These are phyloP conservation scores for Zymoseptoria pseudotritici DNA, from an alignment of 2,329 filamentous ascomycete species.

Conservation along the genomic window DNA sequence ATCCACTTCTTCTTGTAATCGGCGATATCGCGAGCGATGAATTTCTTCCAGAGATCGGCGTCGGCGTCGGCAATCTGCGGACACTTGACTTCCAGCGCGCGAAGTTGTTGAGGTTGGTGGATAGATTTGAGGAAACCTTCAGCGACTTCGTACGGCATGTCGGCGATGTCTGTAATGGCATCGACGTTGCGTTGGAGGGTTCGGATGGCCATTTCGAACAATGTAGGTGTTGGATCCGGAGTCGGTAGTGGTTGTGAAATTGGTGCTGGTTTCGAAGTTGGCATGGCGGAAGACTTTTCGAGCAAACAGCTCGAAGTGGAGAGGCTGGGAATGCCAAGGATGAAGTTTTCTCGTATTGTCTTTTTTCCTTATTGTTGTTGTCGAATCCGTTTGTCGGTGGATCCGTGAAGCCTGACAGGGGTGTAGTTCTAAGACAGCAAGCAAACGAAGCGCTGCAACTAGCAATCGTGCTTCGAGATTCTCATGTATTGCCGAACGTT, in stretches of 20 bases:
- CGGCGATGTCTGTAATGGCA: conserved; percentile 60
- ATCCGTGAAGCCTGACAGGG: background rate
- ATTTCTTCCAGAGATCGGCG: conserved; percentile 65
- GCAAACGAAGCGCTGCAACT: background rate
- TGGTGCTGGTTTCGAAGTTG: background rate
- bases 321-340: background rate
- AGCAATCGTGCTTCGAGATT: background rate
- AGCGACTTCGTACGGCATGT: conserved; percentile 60
- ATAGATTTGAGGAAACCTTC: conserved; percentile 63
- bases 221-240: conserved; percentile 23
- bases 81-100: conserved; percentile 62
- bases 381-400: background rate
- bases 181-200: conserved; percentile 36
- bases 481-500: background rate
- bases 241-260: conserved; percentile 2
- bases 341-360: background rate
- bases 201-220: conserved; percentile 34
- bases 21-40: conserved; percentile 73
- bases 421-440: background rate
- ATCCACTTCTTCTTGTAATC: conserved; percentile 56
- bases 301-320: background rate
- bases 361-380: background rate
- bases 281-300: background rate
- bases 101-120: conserved; percentile 65
- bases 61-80: conserved; percentile 67